Evolutionary conservation across 1,284 basidiomycete species (phyloP).

Genomic region (Pholiota adiposa): DNA sequence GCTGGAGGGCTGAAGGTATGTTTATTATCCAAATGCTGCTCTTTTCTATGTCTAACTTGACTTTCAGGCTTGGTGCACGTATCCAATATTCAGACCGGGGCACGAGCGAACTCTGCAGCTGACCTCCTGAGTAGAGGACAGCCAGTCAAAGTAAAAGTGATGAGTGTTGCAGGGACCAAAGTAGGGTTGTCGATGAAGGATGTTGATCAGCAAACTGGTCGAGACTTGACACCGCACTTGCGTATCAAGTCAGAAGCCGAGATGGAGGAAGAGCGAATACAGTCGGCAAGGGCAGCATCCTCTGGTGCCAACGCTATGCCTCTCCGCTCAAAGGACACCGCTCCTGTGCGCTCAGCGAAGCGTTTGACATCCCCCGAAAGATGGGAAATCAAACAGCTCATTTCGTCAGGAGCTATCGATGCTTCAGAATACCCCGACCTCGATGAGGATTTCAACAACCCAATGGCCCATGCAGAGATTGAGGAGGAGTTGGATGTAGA

Average conservation of each 20-base stretch:
- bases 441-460: conserved; percentile 87
- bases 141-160: conserved; percentile 92
- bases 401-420: conserved; percentile 91
- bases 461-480: conserved; percentile 81
- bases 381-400: conserved; percentile 99
- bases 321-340: conserved; percentile 57
- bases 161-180: conserved; percentile 86
- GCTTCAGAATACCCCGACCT: conserved; percentile 97
- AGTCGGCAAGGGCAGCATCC: conserved; percentile 61
- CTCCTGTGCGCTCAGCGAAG: conserved; percentile 76
- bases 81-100: conserved; percentile 85
- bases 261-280: conserved; percentile 76
- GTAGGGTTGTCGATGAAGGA: conserved; percentile 96
- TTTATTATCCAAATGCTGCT: conserved; percentile 16
- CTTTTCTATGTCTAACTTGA: conserved; percentile 15
- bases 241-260: conserved; percentile 94
- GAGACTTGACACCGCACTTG: conserved; percentile 91
- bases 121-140: conserved; percentile 89
- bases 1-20: conserved; percentile 87
- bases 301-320: conserved; percentile 76
- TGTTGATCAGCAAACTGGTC: conserved; percentile 90
- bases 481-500: conserved; percentile 98
- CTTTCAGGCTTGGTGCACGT: conserved; percentile 91
- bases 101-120: conserved; percentile 84
- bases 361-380: conserved; percentile 95